A percentile compares a stretch with the other conserved stretches of the same genome.
phyloP scores from a whole-genome alignment of 2,329 filamentous ascomycete genomes.

The Pestalotiopsis fici region DNA sequence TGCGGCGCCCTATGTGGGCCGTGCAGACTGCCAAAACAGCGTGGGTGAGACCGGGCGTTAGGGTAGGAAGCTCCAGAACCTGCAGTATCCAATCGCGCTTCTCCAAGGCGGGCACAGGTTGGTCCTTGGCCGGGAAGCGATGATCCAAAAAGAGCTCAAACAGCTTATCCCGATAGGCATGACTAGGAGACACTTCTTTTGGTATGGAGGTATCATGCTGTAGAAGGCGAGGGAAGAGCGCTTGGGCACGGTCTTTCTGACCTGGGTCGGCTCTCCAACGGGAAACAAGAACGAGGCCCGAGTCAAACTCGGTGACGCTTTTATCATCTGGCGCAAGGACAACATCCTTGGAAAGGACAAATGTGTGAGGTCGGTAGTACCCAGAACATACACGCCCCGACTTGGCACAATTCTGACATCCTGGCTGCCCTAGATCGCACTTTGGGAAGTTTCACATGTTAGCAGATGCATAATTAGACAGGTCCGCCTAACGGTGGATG shows the following conservation, averaged over 20 bases:
- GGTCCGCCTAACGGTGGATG: neutral
- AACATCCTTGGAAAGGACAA: constrained; percentile 12
- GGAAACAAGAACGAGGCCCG: constrained; percentile 6
- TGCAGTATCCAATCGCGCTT: constrained; percentile 9
- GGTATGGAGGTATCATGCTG: neutral
- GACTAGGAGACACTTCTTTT: neutral
- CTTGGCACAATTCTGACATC: constrained; percentile 21
- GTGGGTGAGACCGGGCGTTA: constrained; percentile 8
- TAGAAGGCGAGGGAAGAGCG: neutral
- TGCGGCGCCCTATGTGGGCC: constrained; percentile 8
- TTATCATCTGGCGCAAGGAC: neutral
- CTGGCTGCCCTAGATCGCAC: constrained; percentile 19
- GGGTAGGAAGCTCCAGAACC: constrained; percentile 2
- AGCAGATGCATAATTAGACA: too few species aligned
- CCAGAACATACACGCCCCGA: constrained; percentile 22
- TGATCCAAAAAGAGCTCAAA: neutral
- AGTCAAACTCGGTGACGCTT: neutral
- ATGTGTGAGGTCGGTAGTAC: constrained; percentile 18
- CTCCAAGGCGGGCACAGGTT: neutral
- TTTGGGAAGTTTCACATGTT: neutral
- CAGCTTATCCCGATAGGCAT: neutral
- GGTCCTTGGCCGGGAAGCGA: neutral
- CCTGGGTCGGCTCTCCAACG: constrained; percentile 12
- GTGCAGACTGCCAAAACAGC: constrained; percentile 9
- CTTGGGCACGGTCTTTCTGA: neutral